Evolutionary conservation across 2,329 filamentous ascomycete genomes (phyloP).

Genomic region (Calonectria multiphialidica): DNA sequence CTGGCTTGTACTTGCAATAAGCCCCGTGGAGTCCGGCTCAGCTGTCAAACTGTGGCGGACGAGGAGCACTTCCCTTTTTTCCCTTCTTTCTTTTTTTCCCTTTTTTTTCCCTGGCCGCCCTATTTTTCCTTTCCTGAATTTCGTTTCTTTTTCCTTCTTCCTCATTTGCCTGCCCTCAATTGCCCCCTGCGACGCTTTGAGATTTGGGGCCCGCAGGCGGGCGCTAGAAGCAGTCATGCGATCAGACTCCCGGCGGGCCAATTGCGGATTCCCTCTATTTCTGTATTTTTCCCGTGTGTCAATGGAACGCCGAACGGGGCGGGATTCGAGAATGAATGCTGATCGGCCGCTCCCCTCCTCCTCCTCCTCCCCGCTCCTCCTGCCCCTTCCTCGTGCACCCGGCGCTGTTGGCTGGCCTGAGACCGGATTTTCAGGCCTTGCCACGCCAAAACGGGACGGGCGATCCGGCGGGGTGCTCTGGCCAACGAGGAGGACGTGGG

Average conservation of each 20-base stretch:
- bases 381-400: not conserved
- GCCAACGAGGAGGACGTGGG: not conserved
- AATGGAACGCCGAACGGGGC: not conserved
- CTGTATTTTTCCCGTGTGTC: not conserved
- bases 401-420: not conserved
- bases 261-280: not conserved
- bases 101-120: not conserved
- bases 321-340: not conserved
- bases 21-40: not conserved
- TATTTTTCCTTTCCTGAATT: not conserved
- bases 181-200: constrained; percentile 2
- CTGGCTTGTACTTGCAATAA: not conserved
- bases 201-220: not conserved
- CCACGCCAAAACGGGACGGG: not conserved
- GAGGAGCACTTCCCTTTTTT: not conserved
- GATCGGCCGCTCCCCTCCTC: not conserved
- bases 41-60: constrained; percentile 1
- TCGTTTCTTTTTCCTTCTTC: not conserved
- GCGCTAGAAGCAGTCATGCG: constrained; percentile 10
- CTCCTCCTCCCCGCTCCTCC: no score
- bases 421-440: not conserved
- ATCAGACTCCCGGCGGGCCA: constrained; percentile 2
- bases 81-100: not conserved
- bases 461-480: not conserved
- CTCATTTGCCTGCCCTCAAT: not conserved